Percentiles rank a stretch among this genome's conserved stretches.
These are phyloP conservation scores for Verruconis gallopava DNA, from an alignment of 2,329 filamentous ascomycete species.

Conservation along the genomic window DNA sequence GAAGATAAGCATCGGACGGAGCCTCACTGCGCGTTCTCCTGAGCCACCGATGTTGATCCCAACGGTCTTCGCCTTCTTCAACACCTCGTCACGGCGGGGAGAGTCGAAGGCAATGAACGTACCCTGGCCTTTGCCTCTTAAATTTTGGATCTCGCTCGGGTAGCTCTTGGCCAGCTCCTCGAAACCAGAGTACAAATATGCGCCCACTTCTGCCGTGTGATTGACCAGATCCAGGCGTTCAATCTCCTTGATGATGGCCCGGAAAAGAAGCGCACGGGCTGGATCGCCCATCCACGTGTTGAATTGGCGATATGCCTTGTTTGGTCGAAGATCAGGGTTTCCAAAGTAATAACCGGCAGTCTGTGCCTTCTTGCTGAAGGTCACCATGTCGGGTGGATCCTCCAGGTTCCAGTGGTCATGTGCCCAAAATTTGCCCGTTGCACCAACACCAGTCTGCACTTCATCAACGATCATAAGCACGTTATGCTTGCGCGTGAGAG, in stretches of 20 bases:
- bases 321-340: constrained; percentile 65
- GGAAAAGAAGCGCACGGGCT: constrained; percentile 71
- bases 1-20: constrained; percentile 86
- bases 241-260: constrained; percentile 73
- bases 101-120: constrained; percentile 91
- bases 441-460: constrained; percentile 85
- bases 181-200: constrained; percentile 63
- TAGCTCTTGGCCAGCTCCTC: constrained; percentile 55
- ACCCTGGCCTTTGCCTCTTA: constrained; percentile 76
- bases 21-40: constrained; percentile 59
- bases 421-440: constrained; percentile 91
- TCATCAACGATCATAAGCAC: constrained; percentile 86
- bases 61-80: constrained; percentile 63
- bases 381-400: constrained; percentile 80
- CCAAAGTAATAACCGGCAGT: constrained; percentile 87
- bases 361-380: constrained; percentile 91
- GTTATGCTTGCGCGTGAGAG: constrained; percentile 61
- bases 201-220: constrained; percentile 64
- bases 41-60: constrained; percentile 83
- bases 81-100: constrained; percentile 64
- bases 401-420: constrained; percentile 86
- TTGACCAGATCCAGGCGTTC: constrained; percentile 63
- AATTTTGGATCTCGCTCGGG: constrained; percentile 66
- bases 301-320: constrained; percentile 92
- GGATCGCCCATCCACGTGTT: constrained; percentile 98